Evolutionary conservation across 805 yeast genomes (phyloP).

Genomic region (Wickerhamomyces chambardii): DNA sequence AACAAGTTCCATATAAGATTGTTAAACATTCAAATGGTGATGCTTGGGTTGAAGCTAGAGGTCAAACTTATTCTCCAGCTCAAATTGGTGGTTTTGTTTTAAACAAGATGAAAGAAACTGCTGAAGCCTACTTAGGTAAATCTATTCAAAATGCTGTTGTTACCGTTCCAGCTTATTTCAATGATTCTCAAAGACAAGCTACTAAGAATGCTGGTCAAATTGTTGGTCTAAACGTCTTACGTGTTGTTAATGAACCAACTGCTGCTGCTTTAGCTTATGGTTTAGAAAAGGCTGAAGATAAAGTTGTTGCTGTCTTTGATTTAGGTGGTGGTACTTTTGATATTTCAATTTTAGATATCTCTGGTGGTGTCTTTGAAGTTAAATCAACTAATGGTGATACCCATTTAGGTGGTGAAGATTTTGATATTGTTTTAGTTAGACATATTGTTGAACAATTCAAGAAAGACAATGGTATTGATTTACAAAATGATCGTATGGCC

Average conservation of each 20-base stretch:
- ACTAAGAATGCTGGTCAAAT: constrained; percentile 72
- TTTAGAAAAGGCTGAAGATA: constrained; percentile 39
- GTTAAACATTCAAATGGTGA: constrained; percentile 54
- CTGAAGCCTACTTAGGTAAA: constrained; percentile 46
- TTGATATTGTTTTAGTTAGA: constrained; percentile 55
- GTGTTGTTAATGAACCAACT: constrained; percentile 80
- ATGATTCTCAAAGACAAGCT: constrained; percentile 76
- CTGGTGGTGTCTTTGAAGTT: constrained; percentile 75
- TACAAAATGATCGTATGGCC: constrained; percentile 28
- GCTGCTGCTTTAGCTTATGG: constrained; percentile 86
- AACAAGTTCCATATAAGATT: constrained; percentile 56
- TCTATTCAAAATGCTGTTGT: constrained; percentile 64
- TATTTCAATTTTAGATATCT: constrained; percentile 69
- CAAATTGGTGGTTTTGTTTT: constrained; percentile 64
- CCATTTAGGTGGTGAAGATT: constrained; percentile 82
- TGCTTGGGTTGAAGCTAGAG: constrained; percentile 48
- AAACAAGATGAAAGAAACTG: constrained; percentile 56
- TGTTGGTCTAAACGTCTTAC: constrained; percentile 66
- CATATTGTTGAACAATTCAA: constrained; percentile 52
- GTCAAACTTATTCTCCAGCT: constrained; percentile 51
- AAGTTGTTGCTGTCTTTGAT: constrained; percentile 47
- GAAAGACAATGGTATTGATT: constrained; percentile 28
- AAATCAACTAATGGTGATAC: constrained; percentile 80
- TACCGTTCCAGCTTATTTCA: constrained; percentile 81
- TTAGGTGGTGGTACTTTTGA: constrained; percentile 86